These are phyloP conservation scores for Alliaria petiolata DNA, from an alignment of 345 rosid genomes.

Conservation along the genomic window DNA sequence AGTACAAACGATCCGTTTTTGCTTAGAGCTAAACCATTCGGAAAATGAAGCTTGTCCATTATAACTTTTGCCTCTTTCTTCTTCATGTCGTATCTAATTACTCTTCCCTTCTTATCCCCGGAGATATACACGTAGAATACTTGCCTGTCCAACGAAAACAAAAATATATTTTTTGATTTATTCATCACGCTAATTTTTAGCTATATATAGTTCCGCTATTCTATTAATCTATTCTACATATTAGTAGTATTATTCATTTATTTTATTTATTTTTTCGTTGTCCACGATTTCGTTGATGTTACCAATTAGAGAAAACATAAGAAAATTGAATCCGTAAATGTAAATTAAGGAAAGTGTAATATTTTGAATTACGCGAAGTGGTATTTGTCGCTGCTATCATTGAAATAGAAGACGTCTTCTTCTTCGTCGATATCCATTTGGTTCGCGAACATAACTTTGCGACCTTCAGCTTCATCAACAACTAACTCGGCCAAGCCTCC, in stretches of 20 bases:
- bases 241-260: not conserved
- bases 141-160: slow-evolving; percentile 33
- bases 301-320: not conserved
- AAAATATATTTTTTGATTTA: not conserved
- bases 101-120: slow-evolving; percentile 15
- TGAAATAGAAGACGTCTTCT: slow-evolving; percentile 61
- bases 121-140: slow-evolving; percentile 27
- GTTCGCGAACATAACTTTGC: slow-evolving; percentile 54
- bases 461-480: slow-evolving; percentile 46
- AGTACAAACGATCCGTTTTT: slow-evolving; percentile 48
- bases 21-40: slow-evolving; percentile 74
- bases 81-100: slow-evolving; percentile 27
- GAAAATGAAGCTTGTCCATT: slow-evolving; percentile 42
- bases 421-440: slow-evolving; percentile 61
- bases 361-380: slow-evolving; percentile 46
- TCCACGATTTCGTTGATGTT: not conserved
- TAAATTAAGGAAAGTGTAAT: not conserved
- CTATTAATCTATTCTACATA: not conserved
- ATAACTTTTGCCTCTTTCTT: slow-evolving; percentile 29
- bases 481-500: slow-evolving; percentile 58
- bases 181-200: not conserved
- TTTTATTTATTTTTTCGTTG: not conserved
- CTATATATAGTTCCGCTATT: too few species aligned
- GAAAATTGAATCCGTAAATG: not conserved
- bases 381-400: slow-evolving; percentile 54